Conservation (phyloP, 73 alveolate species). For the Symbiodinium pilosum region DNA sequence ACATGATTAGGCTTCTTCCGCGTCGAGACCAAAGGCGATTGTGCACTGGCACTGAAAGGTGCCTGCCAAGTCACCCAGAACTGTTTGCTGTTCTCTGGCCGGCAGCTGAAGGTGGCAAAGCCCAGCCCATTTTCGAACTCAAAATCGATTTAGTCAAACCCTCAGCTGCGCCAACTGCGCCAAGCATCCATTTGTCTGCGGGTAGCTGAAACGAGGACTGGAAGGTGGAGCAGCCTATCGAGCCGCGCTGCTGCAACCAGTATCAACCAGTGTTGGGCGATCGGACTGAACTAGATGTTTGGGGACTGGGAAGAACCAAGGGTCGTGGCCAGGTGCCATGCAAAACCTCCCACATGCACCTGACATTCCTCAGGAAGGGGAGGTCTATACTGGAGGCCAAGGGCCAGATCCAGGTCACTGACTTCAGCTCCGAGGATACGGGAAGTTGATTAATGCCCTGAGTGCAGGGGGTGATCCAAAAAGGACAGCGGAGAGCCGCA, state of each 20-base stretch:
- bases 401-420: conserved; percentile 84
- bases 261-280: too few relatives aligned
- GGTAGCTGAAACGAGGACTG: not conserved
- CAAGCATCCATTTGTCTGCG: not conserved
- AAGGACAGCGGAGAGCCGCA: conserved; percentile 77
- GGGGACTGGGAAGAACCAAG: too few relatives aligned
- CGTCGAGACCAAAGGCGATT: conserved; percentile 62
- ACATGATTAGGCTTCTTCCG: conserved; percentile 41
- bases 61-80: too few relatives aligned
- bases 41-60: conserved; percentile 53
- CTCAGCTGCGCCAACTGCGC: not conserved
- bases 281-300: not conserved
- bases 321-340: too few relatives aligned
- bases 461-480: not conserved
- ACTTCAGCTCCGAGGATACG: conserved; percentile 67
- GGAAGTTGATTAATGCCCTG: not conserved
- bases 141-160: conserved; percentile 34
- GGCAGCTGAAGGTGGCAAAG: conserved; percentile 2
- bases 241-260: not conserved
- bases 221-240: conserved; percentile 88
- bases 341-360: too few relatives aligned
- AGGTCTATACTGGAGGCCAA: conserved; percentile 57
- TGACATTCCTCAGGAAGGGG: conserved; percentile 8
- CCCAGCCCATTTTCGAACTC: conserved; percentile 79
- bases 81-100: too few relatives aligned